These are phyloP conservation scores for Peronospora farinosa DNA, from an alignment of 352 stramenopile genomes.

Conservation along the genomic window DNA sequence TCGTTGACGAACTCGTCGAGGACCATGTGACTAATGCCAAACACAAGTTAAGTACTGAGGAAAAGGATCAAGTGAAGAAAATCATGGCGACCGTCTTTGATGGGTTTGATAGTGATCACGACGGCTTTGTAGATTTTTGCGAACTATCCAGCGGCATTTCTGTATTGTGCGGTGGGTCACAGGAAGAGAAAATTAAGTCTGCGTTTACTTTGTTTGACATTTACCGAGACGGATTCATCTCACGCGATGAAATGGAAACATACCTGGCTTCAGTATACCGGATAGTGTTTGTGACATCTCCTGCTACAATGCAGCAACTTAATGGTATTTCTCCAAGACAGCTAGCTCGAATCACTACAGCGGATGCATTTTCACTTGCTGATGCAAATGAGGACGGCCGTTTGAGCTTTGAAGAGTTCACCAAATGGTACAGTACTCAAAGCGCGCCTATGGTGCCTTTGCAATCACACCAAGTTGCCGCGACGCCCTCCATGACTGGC, in stretches of 20 bases:
- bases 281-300: slow-evolving; percentile 72
- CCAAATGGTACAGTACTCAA: slow-evolving; percentile 68
- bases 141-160: slow-evolving; percentile 80
- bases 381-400: slow-evolving; percentile 62
- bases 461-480: slow-evolving; percentile 13
- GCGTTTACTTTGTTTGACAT: slow-evolving; percentile 86
- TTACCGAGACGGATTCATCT: slow-evolving; percentile 83
- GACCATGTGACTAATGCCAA: slow-evolving; percentile 26
- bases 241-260: slow-evolving; percentile 76
- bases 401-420: slow-evolving; percentile 81
- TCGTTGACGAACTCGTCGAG: slow-evolving; percentile 59
- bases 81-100: slow-evolving; percentile 69
- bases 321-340: slow-evolving; percentile 55
- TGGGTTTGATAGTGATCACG: slow-evolving; percentile 66
- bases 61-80: slow-evolving; percentile 34
- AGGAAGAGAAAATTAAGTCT: slow-evolving; percentile 75
- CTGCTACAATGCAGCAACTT: slow-evolving; percentile 35
- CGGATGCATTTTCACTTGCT: slow-evolving; percentile 54
- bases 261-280: slow-evolving; percentile 82
- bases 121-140: slow-evolving; percentile 83
- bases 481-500: slow-evolving; percentile 1
- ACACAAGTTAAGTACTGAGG: slow-evolving; percentile 21
- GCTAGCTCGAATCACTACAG: slow-evolving; percentile 59
- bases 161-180: slow-evolving; percentile 67
- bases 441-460: slow-evolving; percentile 5